These are phyloP conservation scores for Paramecium sexaurelia DNA, from an alignment of 73 alveolate species.

Conservation along the genomic window DNA sequence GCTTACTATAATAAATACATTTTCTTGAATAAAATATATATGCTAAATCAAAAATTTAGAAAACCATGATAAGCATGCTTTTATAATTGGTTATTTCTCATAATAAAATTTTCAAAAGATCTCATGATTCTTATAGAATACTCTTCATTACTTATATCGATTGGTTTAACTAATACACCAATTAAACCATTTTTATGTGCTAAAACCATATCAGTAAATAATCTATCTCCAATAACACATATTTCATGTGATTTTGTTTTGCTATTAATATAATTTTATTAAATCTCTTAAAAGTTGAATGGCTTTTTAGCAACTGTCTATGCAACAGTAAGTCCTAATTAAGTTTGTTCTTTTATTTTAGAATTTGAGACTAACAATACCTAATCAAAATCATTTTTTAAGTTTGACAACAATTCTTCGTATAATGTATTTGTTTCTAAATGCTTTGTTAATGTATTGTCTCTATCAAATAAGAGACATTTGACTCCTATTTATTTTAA, in stretches of 20 bases:
- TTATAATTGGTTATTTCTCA: neutral
- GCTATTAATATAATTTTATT: neutral
- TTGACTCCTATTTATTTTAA: neutral
- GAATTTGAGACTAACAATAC: slow-evolving; percentile 31
- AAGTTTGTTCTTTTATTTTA: neutral
- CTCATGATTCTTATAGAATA: neutral
- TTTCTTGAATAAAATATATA: no score
- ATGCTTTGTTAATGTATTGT: slow-evolving; percentile 26
- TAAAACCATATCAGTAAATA: slow-evolving; percentile 14
- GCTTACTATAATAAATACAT: no score
- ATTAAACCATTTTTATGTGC: slow-evolving; percentile 35
- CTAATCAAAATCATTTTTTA: neutral
- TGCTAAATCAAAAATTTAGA: neutral
- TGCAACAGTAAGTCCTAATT: neutral
- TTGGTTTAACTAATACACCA: slow-evolving; percentile 16
- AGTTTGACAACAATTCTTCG: neutral
- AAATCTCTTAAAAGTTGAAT: neutral
- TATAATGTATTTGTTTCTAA: neutral
- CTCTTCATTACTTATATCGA: neutral
- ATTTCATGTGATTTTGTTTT: neutral
- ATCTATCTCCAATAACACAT: slow-evolving; percentile 47
- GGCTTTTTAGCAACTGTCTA: neutral
- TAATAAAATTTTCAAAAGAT: neutral
- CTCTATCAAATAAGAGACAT: slow-evolving; percentile 47
- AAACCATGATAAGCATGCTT: neutral